Evolutionary conservation across 805 yeast genomes (phyloP).

Genomic region (Saccharomycopsis oosterbeekiorum): DNA sequence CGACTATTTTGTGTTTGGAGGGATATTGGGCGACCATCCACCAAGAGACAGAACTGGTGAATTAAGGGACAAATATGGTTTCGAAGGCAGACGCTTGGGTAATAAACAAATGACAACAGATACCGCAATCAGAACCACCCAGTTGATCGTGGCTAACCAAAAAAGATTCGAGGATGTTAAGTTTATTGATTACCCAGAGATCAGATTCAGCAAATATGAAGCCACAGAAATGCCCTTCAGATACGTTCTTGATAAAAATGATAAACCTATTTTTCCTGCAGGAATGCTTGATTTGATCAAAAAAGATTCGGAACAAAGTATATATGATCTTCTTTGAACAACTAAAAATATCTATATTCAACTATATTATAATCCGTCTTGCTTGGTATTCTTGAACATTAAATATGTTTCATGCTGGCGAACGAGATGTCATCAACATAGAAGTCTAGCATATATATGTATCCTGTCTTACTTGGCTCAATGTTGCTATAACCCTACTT

Average conservation of each 20-base stretch:
- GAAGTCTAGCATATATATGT: too few species aligned
- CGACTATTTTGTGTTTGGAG: conserved; percentile 92
- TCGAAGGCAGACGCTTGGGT: conserved; percentile 81
- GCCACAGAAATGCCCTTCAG: conserved; percentile 98
- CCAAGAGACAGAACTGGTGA: conserved; percentile 89
- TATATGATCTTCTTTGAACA: conserved; percentile 42
- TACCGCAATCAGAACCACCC: conserved; percentile 91
- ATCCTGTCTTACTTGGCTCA: too few species aligned
- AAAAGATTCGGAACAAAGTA: conserved; percentile 73
- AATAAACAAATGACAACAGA: conserved; percentile 94
- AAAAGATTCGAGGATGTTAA: conserved; percentile 58
- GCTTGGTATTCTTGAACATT: too few species aligned
- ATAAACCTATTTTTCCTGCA: conserved; percentile 75
- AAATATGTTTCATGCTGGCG: neutral
- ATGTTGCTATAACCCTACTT: too few species aligned
- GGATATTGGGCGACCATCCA: conserved; percentile 91
- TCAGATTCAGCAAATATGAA: conserved; percentile 77
- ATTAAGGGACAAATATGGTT: conserved; percentile 68
- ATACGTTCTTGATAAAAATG: conserved; percentile 55
- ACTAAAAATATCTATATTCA: neutral
- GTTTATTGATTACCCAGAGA: conserved; percentile 90
- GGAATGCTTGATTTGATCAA: conserved; percentile 87
- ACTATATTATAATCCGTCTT: neutral
- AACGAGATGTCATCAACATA: neutral
- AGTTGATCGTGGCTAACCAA: conserved; percentile 55